Conservation (phyloP, 1,284 basidiomycete species). For the Cutaneotrichosporon sp. region DNA sequence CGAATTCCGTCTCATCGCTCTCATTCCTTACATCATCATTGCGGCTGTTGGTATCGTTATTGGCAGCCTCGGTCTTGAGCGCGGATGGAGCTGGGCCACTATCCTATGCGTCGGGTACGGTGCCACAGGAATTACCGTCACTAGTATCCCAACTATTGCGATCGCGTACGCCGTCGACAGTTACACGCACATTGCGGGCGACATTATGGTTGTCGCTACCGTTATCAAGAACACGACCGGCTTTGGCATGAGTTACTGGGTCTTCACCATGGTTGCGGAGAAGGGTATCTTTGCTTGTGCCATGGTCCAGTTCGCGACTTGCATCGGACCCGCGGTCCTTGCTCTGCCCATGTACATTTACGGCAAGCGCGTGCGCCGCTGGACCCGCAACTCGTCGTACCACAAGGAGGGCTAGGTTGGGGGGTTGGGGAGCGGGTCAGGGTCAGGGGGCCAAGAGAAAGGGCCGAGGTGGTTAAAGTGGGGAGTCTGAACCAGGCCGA, state of each 20-base stretch:
- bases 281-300: constrained; percentile 15
- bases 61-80: constrained; percentile 18
- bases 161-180: constrained; percentile 25
- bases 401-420: constrained; percentile 13
- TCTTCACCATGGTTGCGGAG: constrained; percentile 9
- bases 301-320: constrained; percentile 21
- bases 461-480: no score
- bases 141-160: constrained; percentile 17
- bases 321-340: constrained; percentile 16
- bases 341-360: constrained; percentile 24
- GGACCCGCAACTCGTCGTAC: constrained; percentile 19
- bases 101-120: constrained; percentile 18
- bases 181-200: constrained; percentile 24
- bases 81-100: constrained; percentile 18
- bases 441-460: no score
- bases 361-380: constrained; percentile 22
- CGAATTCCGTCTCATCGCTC: constrained; percentile 24
- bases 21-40: constrained; percentile 21
- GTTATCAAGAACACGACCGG: constrained; percentile 25
- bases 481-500: no score
- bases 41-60: constrained; percentile 12
- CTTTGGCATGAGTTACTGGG: constrained; percentile 24
- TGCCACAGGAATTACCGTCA: constrained; percentile 20
- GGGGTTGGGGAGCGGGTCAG: no score
- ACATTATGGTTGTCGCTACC: constrained; percentile 26